These are phyloP conservation scores for Trichoderma erinaceum DNA, from an alignment of 495 filamentous ascomycete genomes.

Conservation along the genomic window DNA sequence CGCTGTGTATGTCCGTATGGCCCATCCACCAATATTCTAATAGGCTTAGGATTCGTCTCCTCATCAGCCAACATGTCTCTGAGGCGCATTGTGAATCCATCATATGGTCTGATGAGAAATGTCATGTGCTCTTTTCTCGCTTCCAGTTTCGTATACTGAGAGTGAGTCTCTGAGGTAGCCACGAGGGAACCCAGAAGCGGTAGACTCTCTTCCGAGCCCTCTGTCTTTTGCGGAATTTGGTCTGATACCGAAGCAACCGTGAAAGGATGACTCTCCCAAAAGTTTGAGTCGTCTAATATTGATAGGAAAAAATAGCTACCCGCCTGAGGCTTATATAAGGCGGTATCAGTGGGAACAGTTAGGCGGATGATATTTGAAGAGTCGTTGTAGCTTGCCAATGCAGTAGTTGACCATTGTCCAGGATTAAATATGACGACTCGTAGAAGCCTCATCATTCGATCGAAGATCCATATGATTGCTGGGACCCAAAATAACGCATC, in stretches of 20 bases:
- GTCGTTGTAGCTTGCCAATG: slow-evolving; percentile 37
- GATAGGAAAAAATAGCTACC: slow-evolving; percentile 56
- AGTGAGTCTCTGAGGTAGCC: not conserved
- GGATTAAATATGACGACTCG: slow-evolving; percentile 41
- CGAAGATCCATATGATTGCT: slow-evolving; percentile 45
- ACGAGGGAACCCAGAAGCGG: not conserved
- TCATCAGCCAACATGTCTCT: slow-evolving; percentile 25
- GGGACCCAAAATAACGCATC: slow-evolving; percentile 49
- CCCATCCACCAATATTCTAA: slow-evolving; percentile 47
- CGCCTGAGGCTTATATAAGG: slow-evolving; percentile 33
- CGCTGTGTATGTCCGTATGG: slow-evolving; percentile 50
- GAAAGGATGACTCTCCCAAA: slow-evolving; percentile 58
- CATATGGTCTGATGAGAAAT: slow-evolving; percentile 30
- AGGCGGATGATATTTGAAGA: slow-evolving; percentile 47
- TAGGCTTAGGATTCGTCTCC: slow-evolving; percentile 16
- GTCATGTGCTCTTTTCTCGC: slow-evolving; percentile 16
- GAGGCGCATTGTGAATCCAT: slow-evolving; percentile 45
- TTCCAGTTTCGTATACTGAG: not conserved
- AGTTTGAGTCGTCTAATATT: slow-evolving; percentile 40
- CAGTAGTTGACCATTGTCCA: slow-evolving; percentile 25
- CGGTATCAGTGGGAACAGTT: slow-evolving; percentile 33
- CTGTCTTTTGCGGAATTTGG: not conserved
- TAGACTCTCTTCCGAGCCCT: not conserved
- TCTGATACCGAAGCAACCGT: slow-evolving; percentile 37
- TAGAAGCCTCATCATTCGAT: slow-evolving; percentile 42